Percentiles rank a stretch among this genome's conserved stretches.
phyloP scores from a whole-genome alignment of 2,329 filamentous ascomycete genomes.

The Scopulariopsis brevicaulis region DNA sequence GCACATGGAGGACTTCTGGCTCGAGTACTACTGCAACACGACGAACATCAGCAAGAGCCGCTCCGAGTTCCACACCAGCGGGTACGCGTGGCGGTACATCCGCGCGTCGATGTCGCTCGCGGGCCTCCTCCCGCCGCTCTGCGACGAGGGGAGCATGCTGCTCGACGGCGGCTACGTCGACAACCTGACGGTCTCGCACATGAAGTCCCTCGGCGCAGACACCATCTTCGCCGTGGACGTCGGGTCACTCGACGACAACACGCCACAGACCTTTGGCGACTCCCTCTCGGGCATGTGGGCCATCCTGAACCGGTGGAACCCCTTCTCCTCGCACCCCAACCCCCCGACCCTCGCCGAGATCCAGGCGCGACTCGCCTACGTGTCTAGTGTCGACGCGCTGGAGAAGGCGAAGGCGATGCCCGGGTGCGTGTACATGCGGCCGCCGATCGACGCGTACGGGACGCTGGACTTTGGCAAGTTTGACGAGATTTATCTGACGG shows the following conservation, averaged over 20 bases:
- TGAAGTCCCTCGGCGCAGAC: slow-evolving; percentile 88
- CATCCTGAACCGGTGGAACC: slow-evolving; percentile 92
- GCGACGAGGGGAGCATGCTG: slow-evolving; percentile 94
- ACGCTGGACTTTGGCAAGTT: slow-evolving; percentile 96
- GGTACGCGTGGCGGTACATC: slow-evolving; percentile 96
- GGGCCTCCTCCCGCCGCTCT: slow-evolving; percentile 82
- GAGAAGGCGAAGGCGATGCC: slow-evolving; percentile 85
- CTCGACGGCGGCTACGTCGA: slow-evolving; percentile 95
- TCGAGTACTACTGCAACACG: slow-evolving; percentile 98
- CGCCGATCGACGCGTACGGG: slow-evolving; percentile 85
- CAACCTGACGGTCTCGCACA: slow-evolving; percentile 92
- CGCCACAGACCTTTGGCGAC: slow-evolving; percentile 86
- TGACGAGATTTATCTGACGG: slow-evolving; percentile 88
- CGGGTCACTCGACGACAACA: slow-evolving; percentile 82
- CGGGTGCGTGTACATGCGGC: slow-evolving; percentile 92
- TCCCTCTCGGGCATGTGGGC: slow-evolving; percentile 93
- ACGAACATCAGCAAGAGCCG: slow-evolving; percentile 96
- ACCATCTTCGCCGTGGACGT: slow-evolving; percentile 95
- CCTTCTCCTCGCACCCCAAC: slow-evolving; percentile 78
- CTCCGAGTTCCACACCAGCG: slow-evolving; percentile 85
- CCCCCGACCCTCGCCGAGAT: slow-evolving; percentile 94
- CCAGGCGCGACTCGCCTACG: slow-evolving; percentile 87
- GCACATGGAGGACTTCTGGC: slow-evolving; percentile 98
- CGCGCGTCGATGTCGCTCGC: slow-evolving; percentile 94
- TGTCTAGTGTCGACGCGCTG: slow-evolving; percentile 86